phyloP scores from a whole-genome alignment of 108 stramenopile species.

The Cyclotella baltica region DNA sequence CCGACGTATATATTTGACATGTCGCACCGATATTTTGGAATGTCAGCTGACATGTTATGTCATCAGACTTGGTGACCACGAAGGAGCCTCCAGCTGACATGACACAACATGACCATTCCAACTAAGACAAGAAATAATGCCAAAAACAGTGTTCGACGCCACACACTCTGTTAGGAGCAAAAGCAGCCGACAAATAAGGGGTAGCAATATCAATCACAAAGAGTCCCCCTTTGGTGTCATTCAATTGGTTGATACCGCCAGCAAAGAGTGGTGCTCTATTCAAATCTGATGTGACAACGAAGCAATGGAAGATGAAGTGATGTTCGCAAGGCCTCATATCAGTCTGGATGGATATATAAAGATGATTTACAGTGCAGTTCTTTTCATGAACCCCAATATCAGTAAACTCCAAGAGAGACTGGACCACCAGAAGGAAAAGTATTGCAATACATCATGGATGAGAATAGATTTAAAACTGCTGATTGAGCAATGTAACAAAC shows the following conservation, averaged over 20 bases:
- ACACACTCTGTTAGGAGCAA: too few relatives aligned
- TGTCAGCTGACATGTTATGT: too few relatives aligned
- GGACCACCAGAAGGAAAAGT: background rate
- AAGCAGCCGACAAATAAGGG: too few relatives aligned
- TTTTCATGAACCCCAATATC: background rate
- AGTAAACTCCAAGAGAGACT: background rate
- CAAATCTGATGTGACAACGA: background rate
- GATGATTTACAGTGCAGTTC: background rate
- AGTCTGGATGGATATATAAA: slow-evolving; percentile 5
- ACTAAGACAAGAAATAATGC: too few relatives aligned
- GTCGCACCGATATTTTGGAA: too few relatives aligned
- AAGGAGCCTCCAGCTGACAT: too few relatives aligned
- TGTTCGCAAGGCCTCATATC: slow-evolving; percentile 1
- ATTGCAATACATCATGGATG: background rate
- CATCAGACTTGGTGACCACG: too few relatives aligned
- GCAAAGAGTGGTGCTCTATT: background rate
- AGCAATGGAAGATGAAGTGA: slow-evolving; percentile 6
- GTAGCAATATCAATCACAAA: background rate
- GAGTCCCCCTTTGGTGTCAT: background rate
- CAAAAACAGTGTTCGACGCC: too few relatives aligned
- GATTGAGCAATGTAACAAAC: background rate
- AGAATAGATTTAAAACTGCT: background rate
- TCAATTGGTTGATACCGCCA: background rate
- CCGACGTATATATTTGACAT: too few relatives aligned
- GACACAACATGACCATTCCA: too few relatives aligned